Conservation (phyloP, 129 eudicot species). For the Deinandra increscens region DNA sequence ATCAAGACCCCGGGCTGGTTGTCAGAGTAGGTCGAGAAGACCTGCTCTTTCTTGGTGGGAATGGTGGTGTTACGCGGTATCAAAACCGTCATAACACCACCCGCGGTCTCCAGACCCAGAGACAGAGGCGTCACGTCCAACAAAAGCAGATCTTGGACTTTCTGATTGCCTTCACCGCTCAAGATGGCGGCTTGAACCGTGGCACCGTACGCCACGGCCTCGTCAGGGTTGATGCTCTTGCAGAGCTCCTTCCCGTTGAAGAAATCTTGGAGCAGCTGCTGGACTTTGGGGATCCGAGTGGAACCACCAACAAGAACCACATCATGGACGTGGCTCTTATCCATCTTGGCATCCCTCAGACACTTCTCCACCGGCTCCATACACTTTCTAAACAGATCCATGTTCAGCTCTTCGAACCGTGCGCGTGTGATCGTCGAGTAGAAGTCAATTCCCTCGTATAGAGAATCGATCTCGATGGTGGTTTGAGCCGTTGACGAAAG, state of each 20-base stretch:
- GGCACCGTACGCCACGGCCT: conserved; percentile 87
- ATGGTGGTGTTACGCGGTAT: conserved; percentile 79
- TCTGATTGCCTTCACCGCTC: conserved; percentile 82
- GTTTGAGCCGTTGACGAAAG: conserved; percentile 90
- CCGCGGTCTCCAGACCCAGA: conserved; percentile 76
- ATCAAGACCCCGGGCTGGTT: conserved; percentile 79
- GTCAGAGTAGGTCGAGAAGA: conserved; percentile 73
- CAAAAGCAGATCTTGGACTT: conserved; percentile 71
- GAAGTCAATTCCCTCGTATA: conserved; percentile 74
- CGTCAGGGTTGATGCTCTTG: conserved; percentile 89
- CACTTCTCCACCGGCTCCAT: conserved; percentile 95
- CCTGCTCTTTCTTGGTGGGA: conserved; percentile 85
- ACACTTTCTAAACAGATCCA: conserved; percentile 81
- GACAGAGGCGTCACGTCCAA: conserved; percentile 82
- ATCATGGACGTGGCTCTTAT: conserved; percentile 71
- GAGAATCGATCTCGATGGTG: conserved; percentile 74
- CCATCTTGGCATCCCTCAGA: conserved; percentile 89
- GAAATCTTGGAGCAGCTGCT: conserved; percentile 72
- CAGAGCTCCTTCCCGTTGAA: conserved; percentile 81
- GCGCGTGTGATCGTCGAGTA: conserved; percentile 87
- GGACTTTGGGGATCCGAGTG: conserved; percentile 81
- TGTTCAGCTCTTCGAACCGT: conserved; percentile 79
- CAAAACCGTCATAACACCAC: conserved; percentile 79
- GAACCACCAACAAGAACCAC: conserved; percentile 90
- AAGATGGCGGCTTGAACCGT: conserved; percentile 79